These are phyloP conservation scores for Funneliformis mosseae DNA, from an alignment of 192 early-diverging fungal genomes.

Conservation along the genomic window DNA sequence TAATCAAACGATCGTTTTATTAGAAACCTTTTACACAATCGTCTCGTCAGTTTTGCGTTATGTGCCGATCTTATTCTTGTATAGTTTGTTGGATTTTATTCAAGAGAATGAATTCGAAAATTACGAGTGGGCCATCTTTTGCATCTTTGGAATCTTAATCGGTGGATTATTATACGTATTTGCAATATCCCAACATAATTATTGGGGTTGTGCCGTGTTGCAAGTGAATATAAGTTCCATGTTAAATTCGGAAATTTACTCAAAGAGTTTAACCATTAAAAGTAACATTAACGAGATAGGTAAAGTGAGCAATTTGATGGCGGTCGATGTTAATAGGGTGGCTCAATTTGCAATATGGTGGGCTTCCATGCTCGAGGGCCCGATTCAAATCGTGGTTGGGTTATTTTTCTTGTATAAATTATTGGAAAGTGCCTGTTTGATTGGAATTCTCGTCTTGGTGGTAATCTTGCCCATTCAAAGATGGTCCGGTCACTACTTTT, in stretches of 20 bases:
- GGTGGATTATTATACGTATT: background rate
- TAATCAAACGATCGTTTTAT: slow-evolving; percentile 32
- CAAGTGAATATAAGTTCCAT: slow-evolving; percentile 45
- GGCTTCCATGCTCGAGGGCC: slow-evolving; percentile 55
- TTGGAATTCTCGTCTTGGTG: slow-evolving; percentile 44
- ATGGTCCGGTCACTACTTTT: slow-evolving; percentile 26
- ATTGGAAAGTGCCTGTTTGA: slow-evolving; percentile 59
- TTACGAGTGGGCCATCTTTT: background rate
- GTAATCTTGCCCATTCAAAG: slow-evolving; percentile 42
- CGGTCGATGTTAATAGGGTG: slow-evolving; percentile 69
- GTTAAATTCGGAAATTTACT: slow-evolving; percentile 63
- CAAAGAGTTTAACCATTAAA: slow-evolving; percentile 59
- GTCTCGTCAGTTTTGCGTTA: slow-evolving; percentile 38
- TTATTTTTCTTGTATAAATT: slow-evolving; percentile 72
- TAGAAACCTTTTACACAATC: slow-evolving; percentile 27
- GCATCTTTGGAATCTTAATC: slow-evolving; percentile 4
- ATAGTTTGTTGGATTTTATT: slow-evolving; percentile 38
- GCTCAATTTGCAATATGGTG: slow-evolving; percentile 57
- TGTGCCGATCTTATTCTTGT: slow-evolving; percentile 41
- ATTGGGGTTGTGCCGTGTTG: background rate
- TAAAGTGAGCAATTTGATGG: slow-evolving; percentile 75
- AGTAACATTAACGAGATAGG: slow-evolving; percentile 46
- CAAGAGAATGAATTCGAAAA: background rate
- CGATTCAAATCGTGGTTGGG: slow-evolving; percentile 65
- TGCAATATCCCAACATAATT: background rate